Evolutionary conservation across 768 basidiomycete genomes (phyloP), one percentile per base, ranked within the genome.

Genomic region (Naganishia friedmannii): DNA sequence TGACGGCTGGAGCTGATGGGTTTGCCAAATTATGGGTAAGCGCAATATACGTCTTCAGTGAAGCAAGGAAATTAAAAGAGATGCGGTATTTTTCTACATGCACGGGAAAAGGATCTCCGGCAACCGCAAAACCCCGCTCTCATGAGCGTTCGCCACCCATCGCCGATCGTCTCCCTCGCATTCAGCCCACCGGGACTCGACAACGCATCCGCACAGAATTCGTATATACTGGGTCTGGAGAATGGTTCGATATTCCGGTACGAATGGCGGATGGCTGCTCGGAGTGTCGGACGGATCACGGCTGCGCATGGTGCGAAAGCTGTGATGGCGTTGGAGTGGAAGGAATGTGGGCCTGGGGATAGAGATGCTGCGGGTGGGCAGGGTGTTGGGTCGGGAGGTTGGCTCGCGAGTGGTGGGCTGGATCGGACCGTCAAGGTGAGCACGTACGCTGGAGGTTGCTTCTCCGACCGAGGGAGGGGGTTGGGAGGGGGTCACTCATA

Each of bases 271-370:
- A 68, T 73, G 31, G 70, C 68, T 2, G 60, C 66, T 7, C 70
- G 75, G 37, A 66, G 72, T 28, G 70, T 74, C 0, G 78, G 78
- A 3, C 70, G 75, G 21, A 70, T 76, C 3, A 77, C 71, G 23
- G 79, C 77, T 17, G 79, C 79, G 7, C 79, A 80, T 72, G 77
- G 78, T 1, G 74, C 72, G 51, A 77, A 77, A 63, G 70, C 75
- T 3, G 76, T 80, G 8, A 75, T 78, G 74, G 78, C 77, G 56
- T 73, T 80, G 15, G 76, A 77, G 48, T 80, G 79, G 79, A 78
- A 76, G 53, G 54, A 45, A 15, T 69, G 74, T 4, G 53, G 55
- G 12, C 69, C 72, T n/a, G 67, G 67, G 0, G 74, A 73, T 46
- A 67, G 55, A 19, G 72, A 73, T 15, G 55, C 55, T 32, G 60